Evolutionary conservation across 257 asterid genomes (phyloP).

Genomic region (Solanum peruvianum): DNA sequence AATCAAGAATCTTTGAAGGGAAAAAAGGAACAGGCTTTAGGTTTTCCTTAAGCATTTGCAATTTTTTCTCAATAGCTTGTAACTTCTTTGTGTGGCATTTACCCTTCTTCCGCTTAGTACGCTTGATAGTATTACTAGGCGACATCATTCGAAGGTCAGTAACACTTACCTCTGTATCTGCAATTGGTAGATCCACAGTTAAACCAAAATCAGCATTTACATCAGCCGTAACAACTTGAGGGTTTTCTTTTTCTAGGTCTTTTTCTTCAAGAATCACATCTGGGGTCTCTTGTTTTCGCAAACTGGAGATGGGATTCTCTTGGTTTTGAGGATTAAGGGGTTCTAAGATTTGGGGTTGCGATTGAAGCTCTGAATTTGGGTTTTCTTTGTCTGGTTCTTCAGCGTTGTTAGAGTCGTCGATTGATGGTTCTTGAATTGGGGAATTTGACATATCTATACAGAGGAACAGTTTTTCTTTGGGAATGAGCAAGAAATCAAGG

Average conservation of each 20-base stretch:
- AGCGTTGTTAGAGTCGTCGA: background rate
- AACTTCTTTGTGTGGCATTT: slow-evolving; percentile 24
- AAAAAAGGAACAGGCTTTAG: slow-evolving; percentile 65
- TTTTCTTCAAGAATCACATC: background rate
- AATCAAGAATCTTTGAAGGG: slow-evolving; percentile 34
- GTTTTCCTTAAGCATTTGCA: slow-evolving; percentile 24
- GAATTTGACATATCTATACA: background rate
- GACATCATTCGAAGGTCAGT: slow-evolving; percentile 15
- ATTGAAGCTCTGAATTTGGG: background rate
- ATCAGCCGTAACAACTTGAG: background rate
- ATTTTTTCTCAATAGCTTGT: slow-evolving; percentile 42
- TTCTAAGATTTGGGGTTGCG: slow-evolving; percentile 9
- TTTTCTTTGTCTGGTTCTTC: background rate
- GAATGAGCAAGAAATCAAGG: background rate
- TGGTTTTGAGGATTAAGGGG: background rate
- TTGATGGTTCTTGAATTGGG: background rate
- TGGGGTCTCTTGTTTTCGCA: background rate
- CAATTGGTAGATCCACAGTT: slow-evolving; percentile 6
- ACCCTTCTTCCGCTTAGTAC: slow-evolving; percentile 48
- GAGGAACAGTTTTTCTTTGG: background rate
- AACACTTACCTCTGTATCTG: background rate
- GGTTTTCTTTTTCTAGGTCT: slow-evolving; percentile 6
- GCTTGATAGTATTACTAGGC: slow-evolving; percentile 7
- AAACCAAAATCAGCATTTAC: background rate
- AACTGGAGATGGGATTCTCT: background rate